Evolutionary conservation across 2,329 filamentous ascomycete genomes (phyloP).

Genomic region (Myriosclerotinia scirpicola): DNA sequence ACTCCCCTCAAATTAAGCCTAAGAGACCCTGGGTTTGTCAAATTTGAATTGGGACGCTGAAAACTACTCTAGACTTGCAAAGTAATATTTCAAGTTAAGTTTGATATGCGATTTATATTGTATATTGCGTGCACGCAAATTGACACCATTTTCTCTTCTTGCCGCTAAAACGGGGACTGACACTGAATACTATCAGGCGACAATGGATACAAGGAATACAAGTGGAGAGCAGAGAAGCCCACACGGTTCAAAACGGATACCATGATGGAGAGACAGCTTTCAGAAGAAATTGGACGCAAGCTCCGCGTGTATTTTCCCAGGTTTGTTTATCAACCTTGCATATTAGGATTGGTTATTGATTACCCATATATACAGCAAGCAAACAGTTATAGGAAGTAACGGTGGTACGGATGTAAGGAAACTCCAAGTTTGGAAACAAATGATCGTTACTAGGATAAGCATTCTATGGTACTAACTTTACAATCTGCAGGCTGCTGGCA

Average conservation of each 20-base stretch:
- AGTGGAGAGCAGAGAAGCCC: conserved; percentile 41
- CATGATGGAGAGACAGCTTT: conserved; percentile 30
- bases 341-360: not conserved
- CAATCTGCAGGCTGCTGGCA: conserved; percentile 63
- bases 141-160: conserved; percentile 7
- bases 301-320: conserved; percentile 83
- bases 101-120: no score
- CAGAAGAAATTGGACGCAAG: conserved; percentile 44
- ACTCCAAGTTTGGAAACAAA: not conserved
- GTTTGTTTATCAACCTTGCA: conserved; percentile 23
- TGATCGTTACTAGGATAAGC: conserved; percentile 9
- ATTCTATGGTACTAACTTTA: not conserved
- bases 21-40: no score
- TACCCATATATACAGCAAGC: conserved; percentile 35
- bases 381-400: conserved; percentile 65
- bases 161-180: conserved; percentile 17
- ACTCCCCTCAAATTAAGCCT: no score
- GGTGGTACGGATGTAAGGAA: conserved; percentile 58
- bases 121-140: no score
- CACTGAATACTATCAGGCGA: conserved; percentile 43
- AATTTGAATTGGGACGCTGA: no score
- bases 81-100: no score
- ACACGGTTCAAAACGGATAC: conserved; percentile 29
- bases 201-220: conserved; percentile 47
- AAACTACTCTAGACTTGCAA: no score